phyloP scores from a whole-genome alignment of 129 eudicot species.

The Flaveria robusta region DNA sequence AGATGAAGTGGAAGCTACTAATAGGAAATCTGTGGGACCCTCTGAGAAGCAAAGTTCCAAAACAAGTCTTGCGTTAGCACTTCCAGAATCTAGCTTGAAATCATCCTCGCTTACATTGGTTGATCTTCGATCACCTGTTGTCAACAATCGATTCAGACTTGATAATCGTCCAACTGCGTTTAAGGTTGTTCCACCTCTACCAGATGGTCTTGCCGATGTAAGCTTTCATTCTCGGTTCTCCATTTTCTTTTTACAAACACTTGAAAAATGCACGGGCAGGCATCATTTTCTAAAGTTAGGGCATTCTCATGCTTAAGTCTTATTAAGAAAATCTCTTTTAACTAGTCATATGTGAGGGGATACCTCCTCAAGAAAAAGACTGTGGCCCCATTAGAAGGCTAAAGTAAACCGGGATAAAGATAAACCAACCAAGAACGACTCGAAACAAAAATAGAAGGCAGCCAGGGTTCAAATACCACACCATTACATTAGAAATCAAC shows the following conservation, averaged over 20 bases:
- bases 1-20: constrained; percentile 36
- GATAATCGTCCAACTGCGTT: constrained; percentile 80
- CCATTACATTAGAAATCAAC: too few species aligned
- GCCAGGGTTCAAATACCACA: background rate
- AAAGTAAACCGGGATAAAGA: too few species aligned
- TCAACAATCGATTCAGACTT: constrained; percentile 62
- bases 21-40: constrained; percentile 37
- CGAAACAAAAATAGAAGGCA: too few species aligned
- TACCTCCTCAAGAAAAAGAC: background rate
- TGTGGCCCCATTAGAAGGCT: background rate
- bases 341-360: background rate
- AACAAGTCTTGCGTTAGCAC: constrained; percentile 27
- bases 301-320: background rate
- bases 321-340: background rate
- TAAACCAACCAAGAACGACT: too few species aligned
- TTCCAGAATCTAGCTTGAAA: constrained; percentile 49
- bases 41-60: constrained; percentile 38
- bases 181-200: constrained; percentile 62
- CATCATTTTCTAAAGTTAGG: constrained; percentile 3
- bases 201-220: constrained; percentile 74
- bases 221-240: constrained; percentile 19
- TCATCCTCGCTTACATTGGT: constrained; percentile 54
- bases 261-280: constrained; percentile 14
- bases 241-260: constrained; percentile 17
- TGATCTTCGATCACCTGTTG: constrained; percentile 45